phyloP scores from a whole-genome alignment of 2,329 filamentous ascomycete species.

The Aspergillus piperis region DNA sequence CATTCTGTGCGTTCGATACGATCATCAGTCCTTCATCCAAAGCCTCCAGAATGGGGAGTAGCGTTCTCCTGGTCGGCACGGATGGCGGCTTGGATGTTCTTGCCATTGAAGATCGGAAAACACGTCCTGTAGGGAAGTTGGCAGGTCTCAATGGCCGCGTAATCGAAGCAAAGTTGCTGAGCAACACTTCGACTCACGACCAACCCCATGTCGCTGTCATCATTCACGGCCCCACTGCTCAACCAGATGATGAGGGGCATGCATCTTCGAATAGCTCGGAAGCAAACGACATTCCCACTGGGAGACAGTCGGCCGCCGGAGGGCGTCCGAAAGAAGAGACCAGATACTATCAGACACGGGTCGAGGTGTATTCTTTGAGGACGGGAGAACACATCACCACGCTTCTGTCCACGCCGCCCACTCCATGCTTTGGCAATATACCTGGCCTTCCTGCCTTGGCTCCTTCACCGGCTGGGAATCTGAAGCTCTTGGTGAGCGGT shows the following conservation, averaged over 20 bases:
- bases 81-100: slow-evolving; percentile 79
- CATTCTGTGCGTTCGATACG: slow-evolving; percentile 79
- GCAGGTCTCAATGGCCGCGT: slow-evolving; percentile 79
- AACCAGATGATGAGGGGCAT: slow-evolving; percentile 43
- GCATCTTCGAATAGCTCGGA: slow-evolving; percentile 39
- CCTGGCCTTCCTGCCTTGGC: slow-evolving; percentile 66
- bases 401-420: slow-evolving; percentile 70
- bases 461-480: slow-evolving; percentile 69
- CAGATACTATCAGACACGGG: slow-evolving; percentile 72
- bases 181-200: slow-evolving; percentile 62
- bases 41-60: slow-evolving; percentile 46
- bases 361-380: slow-evolving; percentile 83
- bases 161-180: slow-evolving; percentile 77
- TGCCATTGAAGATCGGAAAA: slow-evolving; percentile 68
- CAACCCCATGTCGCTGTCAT: slow-evolving; percentile 78
- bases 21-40: slow-evolving; percentile 54
- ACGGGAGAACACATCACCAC: slow-evolving; percentile 72
- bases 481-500: slow-evolving; percentile 72
- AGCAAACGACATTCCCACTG: slow-evolving; percentile 34
- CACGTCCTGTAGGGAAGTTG: slow-evolving; percentile 69
- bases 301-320: slow-evolving; percentile 25
- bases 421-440: slow-evolving; percentile 57
- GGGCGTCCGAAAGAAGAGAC: slow-evolving; percentile 32
- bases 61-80: slow-evolving; percentile 75
- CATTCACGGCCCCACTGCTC: slow-evolving; percentile 72